phyloP scores from a whole-genome alignment of 345 rosid species.

The Litchi chinensis region DNA sequence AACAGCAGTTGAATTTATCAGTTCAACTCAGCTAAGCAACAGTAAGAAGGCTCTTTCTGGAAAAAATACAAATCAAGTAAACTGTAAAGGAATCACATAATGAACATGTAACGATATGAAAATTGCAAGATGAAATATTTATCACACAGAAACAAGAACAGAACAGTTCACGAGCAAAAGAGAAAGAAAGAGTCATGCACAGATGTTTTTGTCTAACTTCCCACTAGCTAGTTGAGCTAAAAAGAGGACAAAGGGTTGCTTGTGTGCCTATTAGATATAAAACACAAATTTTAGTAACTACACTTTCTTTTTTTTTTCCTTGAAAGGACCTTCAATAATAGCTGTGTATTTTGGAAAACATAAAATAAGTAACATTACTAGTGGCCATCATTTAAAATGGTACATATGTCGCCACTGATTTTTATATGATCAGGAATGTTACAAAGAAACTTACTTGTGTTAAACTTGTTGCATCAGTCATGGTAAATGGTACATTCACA shows the following conservation, averaged over 20 bases:
- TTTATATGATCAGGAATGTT: not conserved
- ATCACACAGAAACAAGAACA: constrained; percentile 4
- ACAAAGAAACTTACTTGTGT: constrained; percentile 68
- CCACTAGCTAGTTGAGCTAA: too few species aligned
- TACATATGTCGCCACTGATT: not conserved
- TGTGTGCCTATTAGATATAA: not conserved
- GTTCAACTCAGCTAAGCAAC: constrained; percentile 6
- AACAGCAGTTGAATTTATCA: constrained; percentile 13
- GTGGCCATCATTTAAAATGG: constrained; percentile 23
- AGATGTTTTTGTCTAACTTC: not conserved
- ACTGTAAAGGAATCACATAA: not conserved
- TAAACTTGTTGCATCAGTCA: constrained; percentile 87
- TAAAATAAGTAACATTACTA: constrained; percentile 5
- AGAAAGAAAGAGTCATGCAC: not conserved
- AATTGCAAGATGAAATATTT: not conserved
- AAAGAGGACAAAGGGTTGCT: too few species aligned
- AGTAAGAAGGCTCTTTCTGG: not conserved
- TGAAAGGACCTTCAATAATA: not conserved
- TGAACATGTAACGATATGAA: not conserved
- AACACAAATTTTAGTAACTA: not conserved
- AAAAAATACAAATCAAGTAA: constrained; percentile 2
- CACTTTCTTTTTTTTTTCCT: not conserved
- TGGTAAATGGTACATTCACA: constrained; percentile 90
- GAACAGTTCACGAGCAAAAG: not conserved
- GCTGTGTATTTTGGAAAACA: not conserved